Evolutionary conservation across 139 green algal genomes (phyloP).

Genomic region (Tetradesmus obliquus): DNA sequence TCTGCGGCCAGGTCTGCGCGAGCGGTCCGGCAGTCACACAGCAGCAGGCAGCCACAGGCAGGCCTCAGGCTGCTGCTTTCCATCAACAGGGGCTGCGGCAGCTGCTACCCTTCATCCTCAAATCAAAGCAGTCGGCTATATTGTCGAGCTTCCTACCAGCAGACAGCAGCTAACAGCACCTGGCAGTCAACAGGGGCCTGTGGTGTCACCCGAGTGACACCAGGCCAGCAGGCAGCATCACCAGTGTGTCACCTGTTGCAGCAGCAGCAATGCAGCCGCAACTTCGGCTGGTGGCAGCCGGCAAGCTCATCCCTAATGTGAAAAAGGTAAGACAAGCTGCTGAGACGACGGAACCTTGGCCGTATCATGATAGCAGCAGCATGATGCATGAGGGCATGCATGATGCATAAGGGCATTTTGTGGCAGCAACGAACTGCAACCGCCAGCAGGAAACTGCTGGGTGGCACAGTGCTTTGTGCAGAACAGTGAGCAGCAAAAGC

Average conservation of each 20-base stretch:
- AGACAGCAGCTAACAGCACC: not conserved
- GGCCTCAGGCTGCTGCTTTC: not conserved
- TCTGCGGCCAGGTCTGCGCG: not conserved
- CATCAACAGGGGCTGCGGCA: not conserved
- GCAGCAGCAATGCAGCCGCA: not conserved
- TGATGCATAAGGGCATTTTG: no score
- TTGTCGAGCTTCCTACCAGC: no score
- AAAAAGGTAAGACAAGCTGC: not conserved
- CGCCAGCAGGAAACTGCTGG: no score
- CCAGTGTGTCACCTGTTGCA: not conserved
- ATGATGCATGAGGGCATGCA: no score
- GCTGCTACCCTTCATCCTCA: not conserved
- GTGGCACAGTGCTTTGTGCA: no score
- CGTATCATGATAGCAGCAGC: no score
- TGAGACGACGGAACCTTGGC: no score
- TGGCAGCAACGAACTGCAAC: no score
- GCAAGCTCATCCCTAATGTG: not conserved
- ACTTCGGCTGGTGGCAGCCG: not conserved
- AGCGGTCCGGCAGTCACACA: not conserved
- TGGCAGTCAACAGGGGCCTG: not conserved
- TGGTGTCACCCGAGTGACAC: not conserved
- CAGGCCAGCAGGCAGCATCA: not conserved
- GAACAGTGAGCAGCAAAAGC: no score
- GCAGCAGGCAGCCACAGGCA: not conserved
- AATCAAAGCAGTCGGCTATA: no score